phyloP scores from a whole-genome alignment of 352 stramenopile genomes.

The Peronospora farinosa region DNA sequence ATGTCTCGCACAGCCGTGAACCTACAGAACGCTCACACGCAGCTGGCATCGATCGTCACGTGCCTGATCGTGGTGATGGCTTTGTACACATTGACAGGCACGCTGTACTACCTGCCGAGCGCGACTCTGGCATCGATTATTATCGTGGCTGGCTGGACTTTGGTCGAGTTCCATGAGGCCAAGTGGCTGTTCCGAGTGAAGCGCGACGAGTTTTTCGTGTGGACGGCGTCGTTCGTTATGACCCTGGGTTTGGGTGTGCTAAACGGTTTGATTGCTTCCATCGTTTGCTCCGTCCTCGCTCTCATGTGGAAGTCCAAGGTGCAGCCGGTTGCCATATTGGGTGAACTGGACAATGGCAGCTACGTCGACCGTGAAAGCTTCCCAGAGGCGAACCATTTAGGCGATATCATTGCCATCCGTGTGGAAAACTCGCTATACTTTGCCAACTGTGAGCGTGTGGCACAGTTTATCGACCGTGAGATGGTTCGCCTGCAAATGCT shows the following conservation, averaged over 20 bases:
- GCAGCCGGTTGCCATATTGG: slow-evolving; percentile 10
- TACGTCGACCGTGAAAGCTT: slow-evolving; percentile 14
- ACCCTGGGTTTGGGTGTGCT: slow-evolving; percentile 14
- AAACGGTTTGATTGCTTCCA: slow-evolving; percentile 13
- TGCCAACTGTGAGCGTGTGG: slow-evolving; percentile 17
- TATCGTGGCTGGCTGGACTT: slow-evolving; percentile 16
- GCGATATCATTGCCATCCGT: slow-evolving; percentile 14
- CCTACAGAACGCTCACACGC: slow-evolving; percentile 15
- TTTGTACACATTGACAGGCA: slow-evolving; percentile 12
- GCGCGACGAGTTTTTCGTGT: slow-evolving; percentile 19
- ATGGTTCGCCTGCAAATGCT: slow-evolving; percentile 11
- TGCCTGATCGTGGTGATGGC: slow-evolving; percentile 12
- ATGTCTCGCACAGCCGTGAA: slow-evolving; percentile 18
- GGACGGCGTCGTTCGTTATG: slow-evolving; percentile 11
- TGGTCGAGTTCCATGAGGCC: slow-evolving; percentile 17
- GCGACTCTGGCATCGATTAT: slow-evolving; percentile 19
- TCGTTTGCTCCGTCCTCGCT: slow-evolving; percentile 15
- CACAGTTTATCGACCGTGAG: slow-evolving; percentile 16
- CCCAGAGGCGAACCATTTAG: slow-evolving; percentile 10
- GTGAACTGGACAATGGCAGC: slow-evolving; percentile 10
- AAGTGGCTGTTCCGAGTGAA: slow-evolving; percentile 19
- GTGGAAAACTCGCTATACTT: slow-evolving; percentile 17
- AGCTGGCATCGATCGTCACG: slow-evolving; percentile 12
- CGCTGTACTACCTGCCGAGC: slow-evolving; percentile 16
- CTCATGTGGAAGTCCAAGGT: slow-evolving; percentile 18